These are phyloP conservation scores for Entophlyctis luteolus DNA, from an alignment of 192 early-diverging fungal genomes.

Conservation along the genomic window DNA sequence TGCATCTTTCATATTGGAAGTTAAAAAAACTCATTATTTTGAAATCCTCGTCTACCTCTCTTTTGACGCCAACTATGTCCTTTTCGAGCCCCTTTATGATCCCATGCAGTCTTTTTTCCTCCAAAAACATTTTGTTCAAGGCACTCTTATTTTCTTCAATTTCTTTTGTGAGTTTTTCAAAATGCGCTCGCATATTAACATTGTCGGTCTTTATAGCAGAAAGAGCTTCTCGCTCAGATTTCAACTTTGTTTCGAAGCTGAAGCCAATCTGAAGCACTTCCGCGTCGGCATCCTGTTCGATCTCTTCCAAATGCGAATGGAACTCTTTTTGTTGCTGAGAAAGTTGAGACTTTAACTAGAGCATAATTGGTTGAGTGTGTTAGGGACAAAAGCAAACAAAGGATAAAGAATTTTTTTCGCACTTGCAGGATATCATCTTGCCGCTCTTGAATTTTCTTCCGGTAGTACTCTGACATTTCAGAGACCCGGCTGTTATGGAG, in stretches of 20 bases:
- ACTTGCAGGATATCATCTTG: constrained; percentile 38
- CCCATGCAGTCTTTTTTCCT: constrained; percentile 40
- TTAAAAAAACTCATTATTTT: constrained; percentile 2
- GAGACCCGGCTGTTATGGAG: constrained; percentile 27
- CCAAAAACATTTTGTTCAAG: constrained; percentile 37
- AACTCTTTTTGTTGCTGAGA: constrained; percentile 17
- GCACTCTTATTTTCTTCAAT: constrained; percentile 54
- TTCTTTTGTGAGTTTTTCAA: constrained; percentile 35
- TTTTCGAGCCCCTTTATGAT: constrained; percentile 50
- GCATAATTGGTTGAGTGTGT: not conserved
- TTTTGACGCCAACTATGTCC: constrained; percentile 47
- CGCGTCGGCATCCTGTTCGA: constrained; percentile 41
- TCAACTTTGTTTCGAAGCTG: constrained; percentile 44
- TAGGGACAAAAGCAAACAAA: not conserved
- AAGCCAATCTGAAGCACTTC: constrained; percentile 45
- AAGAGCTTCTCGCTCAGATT: constrained; percentile 40
- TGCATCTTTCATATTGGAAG: constrained; percentile 37
- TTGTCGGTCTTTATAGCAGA: constrained; percentile 46
- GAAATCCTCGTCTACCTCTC: constrained; percentile 34
- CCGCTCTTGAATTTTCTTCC: constrained; percentile 45
- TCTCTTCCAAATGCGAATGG: constrained; percentile 27
- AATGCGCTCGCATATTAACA: constrained; percentile 38
- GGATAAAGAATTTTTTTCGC: not conserved
- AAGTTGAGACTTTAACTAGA: constrained; percentile 21
- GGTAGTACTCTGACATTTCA: constrained; percentile 41